A percentile compares a stretch with the other conserved stretches of the same genome.
Evolutionary conservation across 306 rosid species (phyloP).

Genomic region (Rosa lucieae): DNA sequence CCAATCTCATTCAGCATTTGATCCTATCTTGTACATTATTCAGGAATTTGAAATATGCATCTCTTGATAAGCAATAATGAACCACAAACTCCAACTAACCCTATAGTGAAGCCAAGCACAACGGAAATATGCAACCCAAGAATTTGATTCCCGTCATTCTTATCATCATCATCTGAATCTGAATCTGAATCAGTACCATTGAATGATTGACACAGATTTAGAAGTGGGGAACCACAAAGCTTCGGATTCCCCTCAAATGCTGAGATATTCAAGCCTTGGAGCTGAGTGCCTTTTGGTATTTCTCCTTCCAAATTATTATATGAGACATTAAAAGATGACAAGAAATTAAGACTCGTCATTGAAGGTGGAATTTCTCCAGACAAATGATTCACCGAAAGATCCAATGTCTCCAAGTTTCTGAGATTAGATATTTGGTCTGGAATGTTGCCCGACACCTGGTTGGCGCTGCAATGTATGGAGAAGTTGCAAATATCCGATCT

Average conservation of each 20-base stretch:
- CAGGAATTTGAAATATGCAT: background rate
- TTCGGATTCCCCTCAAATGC: background rate
- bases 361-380: slow-evolving; percentile 12
- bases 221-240: slow-evolving; percentile 12
- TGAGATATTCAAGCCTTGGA: background rate
- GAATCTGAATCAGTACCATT: no score
- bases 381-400: slow-evolving; percentile 7
- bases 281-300: slow-evolving; percentile 4
- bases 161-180: no score
- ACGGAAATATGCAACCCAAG: background rate
- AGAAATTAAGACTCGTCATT: background rate
- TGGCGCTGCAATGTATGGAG: background rate
- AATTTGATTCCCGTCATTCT: background rate
- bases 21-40: background rate
- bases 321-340: slow-evolving; percentile 5
- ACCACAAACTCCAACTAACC: background rate
- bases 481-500: background rate
- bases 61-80: background rate
- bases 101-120: background rate
- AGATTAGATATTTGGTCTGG: slow-evolving; percentile 16
- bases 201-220: background rate
- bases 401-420: slow-evolving; percentile 6
- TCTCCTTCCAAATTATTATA: slow-evolving; percentile 4
- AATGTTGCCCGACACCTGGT: slow-evolving; percentile 6
- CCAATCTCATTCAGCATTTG: no score